A percentile compares a stretch with the other conserved stretches of the same genome.
These are phyloP conservation scores for Spiromastix sp. DNA, from an alignment of 2,329 filamentous ascomycete genomes.

Conservation along the genomic window DNA sequence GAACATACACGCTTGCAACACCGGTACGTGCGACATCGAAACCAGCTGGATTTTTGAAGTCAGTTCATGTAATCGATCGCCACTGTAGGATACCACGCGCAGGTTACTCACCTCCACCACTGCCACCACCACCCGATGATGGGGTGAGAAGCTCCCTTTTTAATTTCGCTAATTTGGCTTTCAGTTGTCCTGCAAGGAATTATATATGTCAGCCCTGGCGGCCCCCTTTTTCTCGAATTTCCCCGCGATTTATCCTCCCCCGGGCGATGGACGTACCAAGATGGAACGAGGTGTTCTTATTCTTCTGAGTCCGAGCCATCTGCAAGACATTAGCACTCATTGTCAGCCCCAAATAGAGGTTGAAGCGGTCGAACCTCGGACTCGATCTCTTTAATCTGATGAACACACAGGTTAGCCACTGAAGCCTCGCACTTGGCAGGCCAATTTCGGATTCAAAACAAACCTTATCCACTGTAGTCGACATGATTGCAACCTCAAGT, in stretches of 20 bases:
- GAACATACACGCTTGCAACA: conserved; percentile 71
- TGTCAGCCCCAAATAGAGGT: not conserved
- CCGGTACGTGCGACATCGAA: conserved; percentile 98
- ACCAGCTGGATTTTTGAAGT: conserved; percentile 43
- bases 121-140: conserved; percentile 66
- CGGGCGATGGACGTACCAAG: conserved; percentile 46
- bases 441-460: too few relatives aligned
- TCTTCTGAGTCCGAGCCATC: conserved; percentile 97
- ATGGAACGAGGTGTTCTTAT: conserved; percentile 90
- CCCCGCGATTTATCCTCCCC: not conserved
- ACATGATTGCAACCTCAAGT: conserved; percentile 62
- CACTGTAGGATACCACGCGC: not conserved
- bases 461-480: conserved; percentile 96
- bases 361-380: conserved; percentile 57
- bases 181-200: conserved; percentile 59
- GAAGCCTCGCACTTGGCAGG: too few relatives aligned
- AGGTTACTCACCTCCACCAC: conserved; percentile 49
- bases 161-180: conserved; percentile 95
- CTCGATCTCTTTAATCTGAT: conserved; percentile 92
- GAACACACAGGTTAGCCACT: conserved; percentile 22
- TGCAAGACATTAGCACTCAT: conserved; percentile 27
- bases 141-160: conserved; percentile 93
- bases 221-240: too few relatives aligned
- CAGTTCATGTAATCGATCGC: conserved; percentile 1
- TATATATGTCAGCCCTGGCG: conserved; percentile 11